These are phyloP conservation scores for Auricularia sp. DNA, from an alignment of 768 basidiomycete species.

Conservation along the genomic window DNA sequence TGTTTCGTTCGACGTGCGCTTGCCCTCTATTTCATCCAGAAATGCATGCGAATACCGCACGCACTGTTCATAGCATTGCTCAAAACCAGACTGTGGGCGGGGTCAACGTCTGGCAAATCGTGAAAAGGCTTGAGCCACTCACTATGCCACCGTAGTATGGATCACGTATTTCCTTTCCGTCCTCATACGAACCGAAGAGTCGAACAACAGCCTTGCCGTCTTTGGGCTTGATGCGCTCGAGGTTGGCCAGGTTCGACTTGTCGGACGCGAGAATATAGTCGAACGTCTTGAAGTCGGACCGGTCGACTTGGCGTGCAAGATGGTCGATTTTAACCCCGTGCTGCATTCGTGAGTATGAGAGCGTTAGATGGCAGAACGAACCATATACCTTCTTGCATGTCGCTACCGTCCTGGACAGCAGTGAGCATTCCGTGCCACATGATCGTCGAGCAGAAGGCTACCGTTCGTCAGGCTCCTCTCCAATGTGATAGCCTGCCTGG, in stretches of 20 bases:
- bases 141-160: conserved; percentile 74
- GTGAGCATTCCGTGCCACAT: not conserved
- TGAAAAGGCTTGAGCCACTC: conserved; percentile 15
- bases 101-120: not conserved
- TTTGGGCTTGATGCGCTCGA: conserved; percentile 39
- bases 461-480: conserved; percentile 79
- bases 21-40: conserved; percentile 39
- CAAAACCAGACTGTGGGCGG: conserved; percentile 54
- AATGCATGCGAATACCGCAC: conserved; percentile 66
- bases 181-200: conserved; percentile 75
- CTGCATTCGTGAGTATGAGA: conserved; percentile 26
- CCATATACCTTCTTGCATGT: conserved; percentile 56
- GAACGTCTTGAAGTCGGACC: conserved; percentile 61
- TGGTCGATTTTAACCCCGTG: conserved; percentile 63
- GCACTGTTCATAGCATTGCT: conserved; percentile 70
- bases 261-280: conserved; percentile 85
- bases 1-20: not conserved
- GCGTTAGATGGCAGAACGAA: not conserved
- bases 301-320: conserved; percentile 52
- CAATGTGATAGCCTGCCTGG: conserved; percentile 63
- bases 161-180: conserved; percentile 62
- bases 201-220: conserved; percentile 49
- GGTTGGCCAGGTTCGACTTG: conserved; percentile 55
- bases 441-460: conserved; percentile 17
- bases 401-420: conserved; percentile 43